phyloP scores from a whole-genome alignment of 1,284 basidiomycete genomes.

The Tylopilus orsonianus region DNA sequence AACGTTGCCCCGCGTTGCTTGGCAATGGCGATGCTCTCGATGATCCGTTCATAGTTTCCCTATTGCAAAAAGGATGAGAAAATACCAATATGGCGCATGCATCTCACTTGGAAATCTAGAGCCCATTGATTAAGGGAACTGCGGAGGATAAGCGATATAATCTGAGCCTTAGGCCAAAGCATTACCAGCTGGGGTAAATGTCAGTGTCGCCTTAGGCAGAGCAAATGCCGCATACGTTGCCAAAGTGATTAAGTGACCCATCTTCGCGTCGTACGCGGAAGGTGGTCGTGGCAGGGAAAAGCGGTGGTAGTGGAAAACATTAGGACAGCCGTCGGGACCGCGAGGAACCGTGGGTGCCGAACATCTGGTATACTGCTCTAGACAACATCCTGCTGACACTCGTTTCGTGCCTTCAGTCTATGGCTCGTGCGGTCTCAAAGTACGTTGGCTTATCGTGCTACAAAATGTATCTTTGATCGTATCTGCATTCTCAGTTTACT shows the following conservation, averaged over 20 bases:
- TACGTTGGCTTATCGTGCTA: conserved; percentile 48
- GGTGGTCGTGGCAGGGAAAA: background rate
- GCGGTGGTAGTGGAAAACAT: background rate
- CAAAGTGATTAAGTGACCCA: conserved; percentile 83
- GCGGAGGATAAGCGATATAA: conserved; percentile 13
- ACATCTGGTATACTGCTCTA: too few species aligned
- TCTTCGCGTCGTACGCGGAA: conserved; percentile 25
- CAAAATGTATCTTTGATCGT: conserved; percentile 37
- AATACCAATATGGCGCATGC: background rate
- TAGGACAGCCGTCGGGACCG: background rate
- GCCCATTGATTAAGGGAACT: conserved; percentile 98
- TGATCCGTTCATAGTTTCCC: conserved; percentile 91
- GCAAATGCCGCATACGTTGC: conserved; percentile 55
- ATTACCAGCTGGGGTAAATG: conserved; percentile 42
- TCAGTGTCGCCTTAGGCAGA: conserved; percentile 9
- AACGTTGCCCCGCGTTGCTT: conserved; percentile 89
- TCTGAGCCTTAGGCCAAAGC: background rate
- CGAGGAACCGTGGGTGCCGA: background rate
- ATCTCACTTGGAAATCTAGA: conserved; percentile 80
- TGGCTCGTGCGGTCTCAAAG: too few species aligned
- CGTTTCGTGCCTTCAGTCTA: too few species aligned
- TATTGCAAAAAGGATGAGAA: conserved; percentile 31
- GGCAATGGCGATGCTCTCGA: conserved; percentile 85
- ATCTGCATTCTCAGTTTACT: conserved; percentile 58
- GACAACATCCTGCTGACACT: too few species aligned